Conservation (phyloP, 441 rosid species). For the Isatis lusitanica region DNA sequence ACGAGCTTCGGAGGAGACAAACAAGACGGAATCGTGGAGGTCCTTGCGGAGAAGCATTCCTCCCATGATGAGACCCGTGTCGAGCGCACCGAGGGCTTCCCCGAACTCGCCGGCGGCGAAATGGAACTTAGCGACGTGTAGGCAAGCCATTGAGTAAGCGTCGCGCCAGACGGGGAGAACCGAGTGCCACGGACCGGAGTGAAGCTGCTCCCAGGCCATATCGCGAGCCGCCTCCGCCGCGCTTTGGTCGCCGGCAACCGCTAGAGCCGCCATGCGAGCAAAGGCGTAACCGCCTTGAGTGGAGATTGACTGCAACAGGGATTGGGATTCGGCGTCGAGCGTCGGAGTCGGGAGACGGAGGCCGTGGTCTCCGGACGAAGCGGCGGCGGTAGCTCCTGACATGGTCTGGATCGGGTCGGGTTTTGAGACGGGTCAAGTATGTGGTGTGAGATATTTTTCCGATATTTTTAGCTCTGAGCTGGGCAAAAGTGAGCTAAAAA, state of each 20-base stretch:
- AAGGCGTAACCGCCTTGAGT: slow-evolving; percentile 87
- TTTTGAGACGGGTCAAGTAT: background rate
- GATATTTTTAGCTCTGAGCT: slow-evolving; percentile 10
- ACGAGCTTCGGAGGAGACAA: slow-evolving; percentile 48
- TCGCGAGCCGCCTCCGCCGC: slow-evolving; percentile 96
- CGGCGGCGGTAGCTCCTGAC: slow-evolving; percentile 33
- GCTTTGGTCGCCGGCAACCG: slow-evolving; percentile 67
- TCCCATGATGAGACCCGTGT: slow-evolving; percentile 95
- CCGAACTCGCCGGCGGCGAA: slow-evolving; percentile 57
- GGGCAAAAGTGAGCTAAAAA: slow-evolving; percentile 30
- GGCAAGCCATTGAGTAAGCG: slow-evolving; percentile 92
- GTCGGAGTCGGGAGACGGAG: slow-evolving; percentile 62
- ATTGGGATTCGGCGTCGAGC: slow-evolving; percentile 59
- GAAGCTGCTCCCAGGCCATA: slow-evolving; percentile 99
- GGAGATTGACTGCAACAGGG: slow-evolving; percentile 62
- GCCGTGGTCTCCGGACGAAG: slow-evolving; percentile 19
- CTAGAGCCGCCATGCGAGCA: slow-evolving; percentile 68
- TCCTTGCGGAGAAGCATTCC: slow-evolving; percentile 73
- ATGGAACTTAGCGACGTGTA: slow-evolving; percentile 67
- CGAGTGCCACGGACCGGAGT: slow-evolving; percentile 97
- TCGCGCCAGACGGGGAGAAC: slow-evolving; percentile 95
- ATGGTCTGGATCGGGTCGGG: slow-evolving; percentile 9
- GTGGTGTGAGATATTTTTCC: slow-evolving; percentile 20
- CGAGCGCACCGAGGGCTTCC: slow-evolving; percentile 81
- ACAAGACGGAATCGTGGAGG: slow-evolving; percentile 64